Conservation (phyloP, 345 rosid species). For the Arabis alpina region DNA sequence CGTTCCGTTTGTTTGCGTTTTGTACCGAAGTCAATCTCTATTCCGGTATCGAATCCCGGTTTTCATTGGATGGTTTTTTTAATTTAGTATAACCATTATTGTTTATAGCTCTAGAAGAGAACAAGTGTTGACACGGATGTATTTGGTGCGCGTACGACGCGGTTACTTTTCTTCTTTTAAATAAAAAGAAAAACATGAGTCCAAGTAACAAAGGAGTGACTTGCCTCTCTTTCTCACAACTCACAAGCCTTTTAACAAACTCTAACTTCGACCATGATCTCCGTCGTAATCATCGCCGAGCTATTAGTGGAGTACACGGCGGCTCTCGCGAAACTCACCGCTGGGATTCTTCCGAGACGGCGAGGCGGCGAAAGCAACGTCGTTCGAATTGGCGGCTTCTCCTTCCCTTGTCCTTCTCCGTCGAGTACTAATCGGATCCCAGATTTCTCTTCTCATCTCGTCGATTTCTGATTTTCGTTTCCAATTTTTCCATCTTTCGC, state of each 20-base stretch:
- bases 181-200: too few relatives aligned
- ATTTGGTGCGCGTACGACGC: neutral
- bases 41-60: too few relatives aligned
- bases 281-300: slow-evolving; percentile 53
- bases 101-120: slow-evolving; percentile 1
- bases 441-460: slow-evolving; percentile 44
- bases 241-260: too few relatives aligned
- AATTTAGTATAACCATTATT: too few relatives aligned
- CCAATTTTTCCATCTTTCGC: too few relatives aligned
- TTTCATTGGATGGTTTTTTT: too few relatives aligned
- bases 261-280: slow-evolving; percentile 49
- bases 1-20: too few relatives aligned
- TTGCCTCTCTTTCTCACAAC: too few relatives aligned
- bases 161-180: too few relatives aligned
- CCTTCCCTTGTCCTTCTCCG: slow-evolving; percentile 37
- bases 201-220: too few relatives aligned
- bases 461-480: slow-evolving; percentile 41
- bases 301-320: slow-evolving; percentile 57
- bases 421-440: slow-evolving; percentile 32
- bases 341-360: slow-evolving; percentile 43
- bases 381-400: slow-evolving; percentile 34
- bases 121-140: neutral
- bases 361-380: slow-evolving; percentile 31
- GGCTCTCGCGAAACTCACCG: slow-evolving; percentile 54
- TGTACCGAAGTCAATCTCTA: too few relatives aligned